phyloP scores from a whole-genome alignment of 805 yeast genomes.

The Yamadazyma endophytica region DNA sequence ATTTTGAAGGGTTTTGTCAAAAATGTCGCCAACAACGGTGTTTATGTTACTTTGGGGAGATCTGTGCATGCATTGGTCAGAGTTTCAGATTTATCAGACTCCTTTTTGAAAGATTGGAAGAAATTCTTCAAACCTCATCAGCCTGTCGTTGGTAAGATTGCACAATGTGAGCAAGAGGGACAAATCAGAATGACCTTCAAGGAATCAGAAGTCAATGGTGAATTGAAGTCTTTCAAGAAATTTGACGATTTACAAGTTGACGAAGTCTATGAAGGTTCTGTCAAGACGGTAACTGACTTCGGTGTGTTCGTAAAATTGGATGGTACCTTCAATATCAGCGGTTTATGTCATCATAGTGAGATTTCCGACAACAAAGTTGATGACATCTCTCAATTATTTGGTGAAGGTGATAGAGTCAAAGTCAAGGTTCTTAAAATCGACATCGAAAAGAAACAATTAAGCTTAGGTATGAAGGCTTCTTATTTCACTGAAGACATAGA shows the following conservation, averaged over 20 bases:
- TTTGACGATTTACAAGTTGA: conserved; percentile 69
- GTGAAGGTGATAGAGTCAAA: conserved; percentile 87
- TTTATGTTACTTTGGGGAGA: conserved; percentile 74
- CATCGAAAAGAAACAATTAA: conserved; percentile 63
- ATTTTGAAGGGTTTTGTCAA: conserved; percentile 80
- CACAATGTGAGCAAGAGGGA: conserved; percentile 56
- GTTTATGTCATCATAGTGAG: conserved; percentile 83
- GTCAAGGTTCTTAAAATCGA: conserved; percentile 70
- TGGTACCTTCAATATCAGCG: conserved; percentile 70
- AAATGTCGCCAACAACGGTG: conserved; percentile 68
- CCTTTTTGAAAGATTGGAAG: conserved; percentile 85
- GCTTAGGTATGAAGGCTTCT: conserved; percentile 93
- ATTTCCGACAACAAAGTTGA: conserved; percentile 67
- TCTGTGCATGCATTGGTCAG: conserved; percentile 73
- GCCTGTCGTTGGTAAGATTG: conserved; percentile 68
- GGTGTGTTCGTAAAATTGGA: conserved; percentile 88
- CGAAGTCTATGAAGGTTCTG: conserved; percentile 71
- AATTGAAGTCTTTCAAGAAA: conserved; percentile 50
- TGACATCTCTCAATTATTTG: conserved; percentile 63
- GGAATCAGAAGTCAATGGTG: conserved; percentile 75
- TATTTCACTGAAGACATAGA: conserved; percentile 51
- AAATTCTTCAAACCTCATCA: conserved; percentile 67
- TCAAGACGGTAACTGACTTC: conserved; percentile 73
- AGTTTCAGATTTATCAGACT: conserved; percentile 76
- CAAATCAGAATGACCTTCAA: conserved; percentile 75